Percentiles rank a stretch among this genome's conserved stretches.
Conservation (phyloP, 495 filamentous ascomycete genomes). For the Neurospora sp. region DNA sequence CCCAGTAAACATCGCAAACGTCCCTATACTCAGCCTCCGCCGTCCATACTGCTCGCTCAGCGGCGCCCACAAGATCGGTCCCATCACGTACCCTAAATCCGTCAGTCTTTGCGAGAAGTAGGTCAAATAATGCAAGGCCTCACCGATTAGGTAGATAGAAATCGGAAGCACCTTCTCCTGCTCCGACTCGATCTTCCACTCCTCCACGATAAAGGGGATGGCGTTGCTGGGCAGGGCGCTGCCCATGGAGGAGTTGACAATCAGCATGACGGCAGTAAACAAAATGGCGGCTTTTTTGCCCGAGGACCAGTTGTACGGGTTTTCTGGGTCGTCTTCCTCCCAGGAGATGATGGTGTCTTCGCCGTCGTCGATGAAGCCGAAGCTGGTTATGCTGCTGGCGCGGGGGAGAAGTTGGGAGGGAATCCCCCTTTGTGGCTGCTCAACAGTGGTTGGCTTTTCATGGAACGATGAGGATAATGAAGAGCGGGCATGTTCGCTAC, state of each 20-base stretch:
- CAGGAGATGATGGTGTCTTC: slow-evolving; percentile 37
- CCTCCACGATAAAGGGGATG: slow-evolving; percentile 43
- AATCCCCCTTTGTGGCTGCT: neutral
- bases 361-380: slow-evolving; percentile 5
- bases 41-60: slow-evolving; percentile 63
- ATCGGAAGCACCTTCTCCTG: slow-evolving; percentile 59
- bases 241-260: slow-evolving; percentile 67
- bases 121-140: neutral
- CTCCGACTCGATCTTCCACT: slow-evolving; percentile 49
- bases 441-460: neutral
- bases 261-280: slow-evolving; percentile 46
- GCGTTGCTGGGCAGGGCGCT: slow-evolving; percentile 57
- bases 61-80: slow-evolving; percentile 55
- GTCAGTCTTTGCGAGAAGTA: neutral
- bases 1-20: slow-evolving; percentile 53
- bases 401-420: neutral
- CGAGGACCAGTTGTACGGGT: slow-evolving; percentile 50
- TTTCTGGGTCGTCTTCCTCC: slow-evolving; percentile 38
- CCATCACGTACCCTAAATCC: slow-evolving; percentile 15
- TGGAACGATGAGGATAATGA: neutral
- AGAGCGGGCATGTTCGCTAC: neutral
- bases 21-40: slow-evolving; percentile 47
- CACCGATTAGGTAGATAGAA: slow-evolving; percentile 58
- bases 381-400: neutral
- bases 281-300: slow-evolving; percentile 48